A percentile compares a stretch with the other conserved stretches of the same genome.
Evolutionary conservation across 148 eudicot species (phyloP).

Genomic region (Gaultheria prostrata): DNA sequence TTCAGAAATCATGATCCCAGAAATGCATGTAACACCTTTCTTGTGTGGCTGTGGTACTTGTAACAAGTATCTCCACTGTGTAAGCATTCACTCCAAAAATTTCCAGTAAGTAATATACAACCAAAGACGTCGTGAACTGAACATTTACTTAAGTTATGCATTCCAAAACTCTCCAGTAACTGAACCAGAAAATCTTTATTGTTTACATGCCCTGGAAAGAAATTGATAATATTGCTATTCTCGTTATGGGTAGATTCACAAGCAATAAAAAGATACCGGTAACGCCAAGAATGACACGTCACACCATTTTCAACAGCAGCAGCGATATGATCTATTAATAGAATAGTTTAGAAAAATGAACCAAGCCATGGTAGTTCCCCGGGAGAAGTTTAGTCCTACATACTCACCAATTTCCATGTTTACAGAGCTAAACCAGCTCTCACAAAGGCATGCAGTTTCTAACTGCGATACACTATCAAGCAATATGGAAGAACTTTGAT

Average conservation of each 20-base stretch:
- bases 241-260: background rate
- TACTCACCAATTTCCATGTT: background rate
- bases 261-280: background rate
- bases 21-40: constrained; percentile 96
- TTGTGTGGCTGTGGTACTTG: constrained; percentile 70
- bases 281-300: background rate
- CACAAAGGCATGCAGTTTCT: background rate
- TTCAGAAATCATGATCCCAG: constrained; percentile 63
- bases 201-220: background rate
- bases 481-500: background rate
- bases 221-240: background rate
- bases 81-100: background rate
- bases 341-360: background rate
- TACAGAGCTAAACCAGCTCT: background rate
- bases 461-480: background rate
- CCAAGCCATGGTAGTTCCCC: background rate
- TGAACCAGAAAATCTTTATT: background rate
- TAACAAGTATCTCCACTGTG: constrained; percentile 76
- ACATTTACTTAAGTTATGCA: constrained; percentile 1
- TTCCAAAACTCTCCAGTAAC: constrained; percentile 4
- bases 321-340: background rate
- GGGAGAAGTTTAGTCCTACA: background rate
- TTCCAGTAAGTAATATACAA: background rate
- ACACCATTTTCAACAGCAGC: too few species aligned
- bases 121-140: background rate